These are phyloP conservation scores for Umbilicaria muhlenbergii DNA, from an alignment of 495 filamentous ascomycete species.

Conservation along the genomic window DNA sequence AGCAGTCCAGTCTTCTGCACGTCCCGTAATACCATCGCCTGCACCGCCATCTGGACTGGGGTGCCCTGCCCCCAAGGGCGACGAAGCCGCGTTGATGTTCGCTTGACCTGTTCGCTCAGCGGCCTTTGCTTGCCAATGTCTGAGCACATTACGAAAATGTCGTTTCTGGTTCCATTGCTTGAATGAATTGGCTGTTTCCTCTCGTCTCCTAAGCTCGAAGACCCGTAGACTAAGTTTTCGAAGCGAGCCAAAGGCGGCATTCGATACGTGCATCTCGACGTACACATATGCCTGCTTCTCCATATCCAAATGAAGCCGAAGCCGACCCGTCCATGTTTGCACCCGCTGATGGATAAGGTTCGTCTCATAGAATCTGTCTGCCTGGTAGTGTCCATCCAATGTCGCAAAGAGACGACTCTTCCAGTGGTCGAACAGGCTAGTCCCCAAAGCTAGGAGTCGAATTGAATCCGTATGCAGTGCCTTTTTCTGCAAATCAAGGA, in stretches of 20 bases:
- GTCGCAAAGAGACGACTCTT: constrained; percentile 22
- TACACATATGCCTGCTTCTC: constrained; percentile 32
- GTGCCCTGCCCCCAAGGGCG: constrained; percentile 1
- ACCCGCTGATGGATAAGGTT: constrained; percentile 30
- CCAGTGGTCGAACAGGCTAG: constrained; percentile 30
- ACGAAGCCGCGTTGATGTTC: background rate
- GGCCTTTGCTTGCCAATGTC: constrained; percentile 38
- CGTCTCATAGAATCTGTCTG: constrained; percentile 24
- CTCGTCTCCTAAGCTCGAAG: constrained; percentile 30
- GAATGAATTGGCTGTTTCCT: constrained; percentile 36
- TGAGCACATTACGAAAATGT: constrained; percentile 39
- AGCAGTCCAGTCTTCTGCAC: constrained; percentile 21
- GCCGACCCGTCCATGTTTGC: constrained; percentile 28
- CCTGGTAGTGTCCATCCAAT: constrained; percentile 24
- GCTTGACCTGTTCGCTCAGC: constrained; percentile 19
- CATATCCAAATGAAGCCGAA: constrained; percentile 24
- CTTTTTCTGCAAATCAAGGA: constrained; percentile 7
- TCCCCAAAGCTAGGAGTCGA: constrained; percentile 29
- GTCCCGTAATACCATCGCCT: constrained; percentile 3
- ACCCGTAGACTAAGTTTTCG: constrained; percentile 35
- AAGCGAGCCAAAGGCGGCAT: constrained; percentile 25
- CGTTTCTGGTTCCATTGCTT: constrained; percentile 39
- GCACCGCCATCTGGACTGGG: constrained; percentile 1
- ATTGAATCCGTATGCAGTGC: constrained; percentile 2
- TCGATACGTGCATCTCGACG: constrained; percentile 31